Conservation (phyloP, 75 land plant genomes). For the Cryptomeria japonica region DNA sequence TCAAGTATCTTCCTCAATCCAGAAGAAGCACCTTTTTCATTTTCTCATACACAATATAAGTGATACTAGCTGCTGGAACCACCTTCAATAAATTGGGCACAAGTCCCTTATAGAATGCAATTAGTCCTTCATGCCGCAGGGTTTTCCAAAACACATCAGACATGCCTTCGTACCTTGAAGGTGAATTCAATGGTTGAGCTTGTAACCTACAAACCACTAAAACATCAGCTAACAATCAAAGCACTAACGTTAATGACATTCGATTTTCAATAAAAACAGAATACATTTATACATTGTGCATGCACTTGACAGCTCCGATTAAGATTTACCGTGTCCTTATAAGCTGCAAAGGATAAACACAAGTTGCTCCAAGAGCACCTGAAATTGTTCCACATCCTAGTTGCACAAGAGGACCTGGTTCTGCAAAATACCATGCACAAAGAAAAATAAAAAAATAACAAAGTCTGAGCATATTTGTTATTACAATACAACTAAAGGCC, state of each 20-base stretch:
- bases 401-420: slow-evolving; percentile 83
- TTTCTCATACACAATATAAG: slow-evolving; percentile 82
- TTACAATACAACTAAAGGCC: neutral
- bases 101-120: slow-evolving; percentile 83
- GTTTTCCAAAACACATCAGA: slow-evolving; percentile 78
- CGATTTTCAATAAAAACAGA: neutral
- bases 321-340: slow-evolving; percentile 74
- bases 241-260: neutral
- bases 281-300: neutral
- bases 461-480: neutral
- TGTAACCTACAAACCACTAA: slow-evolving; percentile 60
- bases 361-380: slow-evolving; percentile 91
- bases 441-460: neutral
- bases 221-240: neutral
- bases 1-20: slow-evolving; percentile 17
- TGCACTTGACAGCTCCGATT: neutral
- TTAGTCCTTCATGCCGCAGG: slow-evolving; percentile 58
- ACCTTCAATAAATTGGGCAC: slow-evolving; percentile 89
- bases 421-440: slow-evolving; percentile 27
- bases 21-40: slow-evolving; percentile 71
- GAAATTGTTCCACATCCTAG: slow-evolving; percentile 83
- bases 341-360: slow-evolving; percentile 92
- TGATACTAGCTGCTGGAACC: slow-evolving; percentile 92
- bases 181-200: slow-evolving; percentile 57
- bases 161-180: slow-evolving; percentile 59